Conservation (phyloP, 306 rosid genomes). For the Cucurbita ficifolia region DNA sequence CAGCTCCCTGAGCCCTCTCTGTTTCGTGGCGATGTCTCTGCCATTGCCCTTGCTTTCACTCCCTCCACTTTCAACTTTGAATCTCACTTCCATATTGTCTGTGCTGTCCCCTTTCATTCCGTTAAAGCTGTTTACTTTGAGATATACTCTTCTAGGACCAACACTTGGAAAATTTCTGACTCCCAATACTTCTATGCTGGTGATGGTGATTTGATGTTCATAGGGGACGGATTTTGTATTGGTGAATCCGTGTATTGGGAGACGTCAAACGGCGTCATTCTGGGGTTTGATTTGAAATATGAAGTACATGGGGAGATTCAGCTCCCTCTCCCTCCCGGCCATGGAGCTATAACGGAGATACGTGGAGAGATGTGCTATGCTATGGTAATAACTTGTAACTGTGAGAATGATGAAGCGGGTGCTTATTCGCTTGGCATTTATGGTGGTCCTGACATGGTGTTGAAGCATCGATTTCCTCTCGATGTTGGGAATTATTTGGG, state of each 20-base stretch:
- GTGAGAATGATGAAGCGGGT: neutral
- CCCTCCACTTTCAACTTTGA: slow-evolving; percentile 13
- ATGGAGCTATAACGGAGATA: slow-evolving; percentile 9
- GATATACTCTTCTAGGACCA: slow-evolving; percentile 26
- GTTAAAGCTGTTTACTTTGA: slow-evolving; percentile 10
- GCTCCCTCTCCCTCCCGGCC: slow-evolving; percentile 3
- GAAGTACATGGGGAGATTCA: slow-evolving; percentile 14
- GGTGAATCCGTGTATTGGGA: slow-evolving; percentile 22
- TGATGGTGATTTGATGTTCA: neutral
- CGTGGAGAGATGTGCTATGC: slow-evolving; percentile 25
- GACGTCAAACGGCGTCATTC: slow-evolving; percentile 2
- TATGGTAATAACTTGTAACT: neutral
- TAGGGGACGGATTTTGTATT: slow-evolving; percentile 13
- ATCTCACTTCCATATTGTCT: slow-evolving; percentile 17
- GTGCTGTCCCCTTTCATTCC: slow-evolving; percentile 9
- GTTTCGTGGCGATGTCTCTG: slow-evolving; percentile 10
- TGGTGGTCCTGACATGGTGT: slow-evolving; percentile 18
- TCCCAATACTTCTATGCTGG: neutral
- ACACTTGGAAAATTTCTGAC: slow-evolving; percentile 17
- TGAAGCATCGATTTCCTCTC: slow-evolving; percentile 12
- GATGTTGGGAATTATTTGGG: neutral
- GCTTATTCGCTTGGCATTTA: slow-evolving; percentile 6
- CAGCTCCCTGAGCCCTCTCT: slow-evolving; percentile 12
- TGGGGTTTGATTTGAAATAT: slow-evolving; percentile 17
- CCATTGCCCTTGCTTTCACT: slow-evolving; percentile 15